Evolutionary conservation across 345 rosid species (phyloP).

Genomic region (Populus pruinosa): DNA sequence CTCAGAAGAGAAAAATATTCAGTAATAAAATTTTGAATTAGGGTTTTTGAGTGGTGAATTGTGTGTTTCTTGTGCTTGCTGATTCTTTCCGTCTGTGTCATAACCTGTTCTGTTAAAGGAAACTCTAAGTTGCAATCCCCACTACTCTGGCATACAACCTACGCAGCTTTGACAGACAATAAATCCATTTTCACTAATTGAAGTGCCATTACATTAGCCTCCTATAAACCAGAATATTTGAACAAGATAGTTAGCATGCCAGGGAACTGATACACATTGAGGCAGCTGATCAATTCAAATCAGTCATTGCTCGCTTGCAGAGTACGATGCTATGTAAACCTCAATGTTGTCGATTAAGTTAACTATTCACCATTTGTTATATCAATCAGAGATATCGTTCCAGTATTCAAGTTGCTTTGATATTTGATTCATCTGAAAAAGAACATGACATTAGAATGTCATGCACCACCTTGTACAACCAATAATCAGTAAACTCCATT

Average conservation of each 20-base stretch:
- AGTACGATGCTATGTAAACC: background rate
- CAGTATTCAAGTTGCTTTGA: background rate
- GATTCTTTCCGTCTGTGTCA: too few species aligned
- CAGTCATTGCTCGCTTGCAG: background rate
- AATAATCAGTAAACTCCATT: background rate
- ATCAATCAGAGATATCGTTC: background rate
- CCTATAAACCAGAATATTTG: background rate
- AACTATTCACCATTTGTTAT: background rate
- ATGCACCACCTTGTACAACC: background rate
- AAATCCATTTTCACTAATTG: background rate
- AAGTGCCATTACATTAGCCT: background rate
- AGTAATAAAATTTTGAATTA: too few species aligned
- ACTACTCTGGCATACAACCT: background rate
- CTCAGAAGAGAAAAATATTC: too few species aligned
- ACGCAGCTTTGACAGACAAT: background rate
- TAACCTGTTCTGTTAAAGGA: background rate
- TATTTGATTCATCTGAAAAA: background rate
- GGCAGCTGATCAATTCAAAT: background rate
- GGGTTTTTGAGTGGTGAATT: too few species aligned
- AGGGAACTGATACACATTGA: background rate
- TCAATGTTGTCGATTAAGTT: background rate
- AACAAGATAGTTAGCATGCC: background rate
- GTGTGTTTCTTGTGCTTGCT: too few species aligned
- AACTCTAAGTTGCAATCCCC: background rate
- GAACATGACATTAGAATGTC: background rate